Evolutionary conservation across 805 yeast species (phyloP), one percentile per base, ranked within the genome.

Genomic region (Novakomyces olei): DNA sequence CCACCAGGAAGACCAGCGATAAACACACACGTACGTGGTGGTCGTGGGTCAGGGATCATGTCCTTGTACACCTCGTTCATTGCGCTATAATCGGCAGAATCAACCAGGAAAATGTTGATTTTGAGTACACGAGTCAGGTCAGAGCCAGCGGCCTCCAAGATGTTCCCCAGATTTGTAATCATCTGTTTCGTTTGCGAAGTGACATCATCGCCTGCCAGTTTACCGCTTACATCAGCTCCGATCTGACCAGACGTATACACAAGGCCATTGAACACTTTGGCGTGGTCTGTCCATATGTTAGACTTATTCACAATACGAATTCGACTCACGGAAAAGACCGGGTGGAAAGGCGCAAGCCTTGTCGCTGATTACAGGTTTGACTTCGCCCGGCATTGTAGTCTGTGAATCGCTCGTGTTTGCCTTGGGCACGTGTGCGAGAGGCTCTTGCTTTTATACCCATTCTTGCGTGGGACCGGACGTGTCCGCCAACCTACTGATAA

Each of bases 161-260:
- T 72, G 44, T 65, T 72, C 42, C 48, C 49, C 34, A 57, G 42
- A 51, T 57, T 57, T 44, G 44, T 48, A 33, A 57, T 45, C 41
- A 53, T 53, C 44, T 58, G 63, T 42, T 45, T 48, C 26, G 58
- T 47, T 41, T 51, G 53, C 23, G 36, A 85, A 41, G 70, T 65
- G 49, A 77, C 69, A 28, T 74, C 55, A 29, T 81, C 93, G 42
- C 69, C 71, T 43, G 81, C 69, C 42, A 75, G 73, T 57, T 72
- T 71, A 5, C 75, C 58, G 15, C 43, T 79, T n/a, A n/a, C n/a
- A 25, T 88, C 80, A 62, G 69, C 68, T 34, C 95, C 95, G 39
- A 88, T 73, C 60, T 88, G 98, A 35, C 98, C 98, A 34, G 93
- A 78, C 37, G 88, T 80, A 53, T 76, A 88, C 51, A 88, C 57